Conservation (phyloP, 768 basidiomycete genomes). For the Erythrobasidium yunnanense region DNA sequence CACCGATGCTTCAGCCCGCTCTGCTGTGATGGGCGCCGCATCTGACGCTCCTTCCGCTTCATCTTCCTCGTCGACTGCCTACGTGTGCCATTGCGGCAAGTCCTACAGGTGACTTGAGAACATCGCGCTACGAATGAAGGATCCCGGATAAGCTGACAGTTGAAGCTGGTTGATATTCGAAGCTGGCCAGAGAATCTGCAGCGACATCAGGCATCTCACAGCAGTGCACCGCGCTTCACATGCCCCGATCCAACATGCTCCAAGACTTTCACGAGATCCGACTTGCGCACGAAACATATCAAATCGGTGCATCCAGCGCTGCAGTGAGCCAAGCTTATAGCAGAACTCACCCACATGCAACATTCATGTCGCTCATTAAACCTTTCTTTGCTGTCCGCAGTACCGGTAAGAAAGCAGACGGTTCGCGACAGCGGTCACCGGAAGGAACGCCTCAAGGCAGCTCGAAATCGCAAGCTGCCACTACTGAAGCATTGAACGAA, state of each 20-base stretch:
- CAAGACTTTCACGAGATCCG: neutral
- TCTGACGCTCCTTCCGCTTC: neutral
- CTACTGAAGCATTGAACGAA: neutral
- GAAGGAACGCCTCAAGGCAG: neutral
- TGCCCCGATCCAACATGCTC: neutral
- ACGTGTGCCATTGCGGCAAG: constrained; percentile 1
- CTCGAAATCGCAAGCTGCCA: neutral
- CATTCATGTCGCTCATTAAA: neutral
- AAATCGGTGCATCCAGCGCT: neutral
- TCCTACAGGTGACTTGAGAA: neutral
- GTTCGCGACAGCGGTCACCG: neutral
- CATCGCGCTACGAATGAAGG: neutral
- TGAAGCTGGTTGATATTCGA: neutral
- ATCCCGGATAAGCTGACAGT: neutral
- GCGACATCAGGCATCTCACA: neutral
- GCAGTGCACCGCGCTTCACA: neutral
- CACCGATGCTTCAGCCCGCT: too few relatives aligned
- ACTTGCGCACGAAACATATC: neutral
- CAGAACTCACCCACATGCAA: neutral
- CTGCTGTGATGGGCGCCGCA: too few relatives aligned
- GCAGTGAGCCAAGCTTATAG: neutral
- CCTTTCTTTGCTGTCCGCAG: neutral
- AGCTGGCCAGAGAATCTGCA: neutral
- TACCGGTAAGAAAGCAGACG: neutral
- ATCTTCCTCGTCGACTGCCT: neutral